These are phyloP conservation scores for Podila clonocystis DNA, from an alignment of 192 early-diverging fungal genomes.

Conservation along the genomic window DNA sequence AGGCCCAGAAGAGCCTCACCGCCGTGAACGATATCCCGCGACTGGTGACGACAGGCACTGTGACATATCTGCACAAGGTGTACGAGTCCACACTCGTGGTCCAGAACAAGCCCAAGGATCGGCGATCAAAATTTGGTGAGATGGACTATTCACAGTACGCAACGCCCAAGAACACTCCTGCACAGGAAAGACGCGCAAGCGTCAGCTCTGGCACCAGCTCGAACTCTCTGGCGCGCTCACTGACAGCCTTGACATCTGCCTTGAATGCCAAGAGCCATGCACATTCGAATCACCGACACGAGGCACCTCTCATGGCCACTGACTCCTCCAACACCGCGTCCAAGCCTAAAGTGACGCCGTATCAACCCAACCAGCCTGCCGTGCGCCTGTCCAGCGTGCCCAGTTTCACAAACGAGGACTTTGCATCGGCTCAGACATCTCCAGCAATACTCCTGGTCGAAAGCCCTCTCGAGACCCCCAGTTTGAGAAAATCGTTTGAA, in stretches of 20 bases:
- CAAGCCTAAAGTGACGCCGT: slow-evolving; percentile 29
- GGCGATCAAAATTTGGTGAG: neutral
- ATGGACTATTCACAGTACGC: neutral
- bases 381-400: slow-evolving; percentile 22
- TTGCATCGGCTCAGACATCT: neutral
- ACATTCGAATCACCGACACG: neutral
- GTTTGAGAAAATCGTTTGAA: neutral
- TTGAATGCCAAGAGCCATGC: slow-evolving; percentile 8
- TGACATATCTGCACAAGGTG: slow-evolving; percentile 51
- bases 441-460: neutral
- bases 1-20: slow-evolving; percentile 30
- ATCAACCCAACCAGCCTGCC: slow-evolving; percentile 26
- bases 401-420: neutral
- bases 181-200: slow-evolving; percentile 6
- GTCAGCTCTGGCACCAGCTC: neutral
- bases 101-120: slow-evolving; percentile 18
- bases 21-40: slow-evolving; percentile 37
- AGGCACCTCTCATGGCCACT: neutral
- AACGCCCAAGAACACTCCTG: neutral
- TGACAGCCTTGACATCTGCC: slow-evolving; percentile 17
- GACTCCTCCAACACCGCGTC: slow-evolving; percentile 3
- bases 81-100: slow-evolving; percentile 43
- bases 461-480: neutral
- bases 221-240: slow-evolving; percentile 14
- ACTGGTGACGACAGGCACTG: slow-evolving; percentile 43